Evolutionary conservation across 2,329 filamentous ascomycete genomes (phyloP), one percentile per base, ranked within the genome.

Genomic region (Proliferodiscus dingleyae): DNA sequence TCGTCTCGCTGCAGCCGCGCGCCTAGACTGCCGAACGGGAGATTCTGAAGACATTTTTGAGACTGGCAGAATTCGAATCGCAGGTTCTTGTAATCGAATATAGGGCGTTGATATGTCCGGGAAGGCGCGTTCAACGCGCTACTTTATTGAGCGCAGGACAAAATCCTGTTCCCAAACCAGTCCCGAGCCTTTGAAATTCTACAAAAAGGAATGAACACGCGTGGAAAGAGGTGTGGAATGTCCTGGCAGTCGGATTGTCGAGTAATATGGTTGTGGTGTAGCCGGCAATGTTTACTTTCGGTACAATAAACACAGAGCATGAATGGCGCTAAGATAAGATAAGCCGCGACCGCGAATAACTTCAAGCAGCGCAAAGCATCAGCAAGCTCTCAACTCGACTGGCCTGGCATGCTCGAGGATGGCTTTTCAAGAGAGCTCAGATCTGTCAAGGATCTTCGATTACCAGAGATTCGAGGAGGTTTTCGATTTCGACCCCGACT

Each of bases 381-480:
- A 18, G 9, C 44, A 28, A 21, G 13, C 15, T 32, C 11, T 18
- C 22, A 18, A 23, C 24, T 4, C 18, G 11, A 16, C 7, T 5
- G 22, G 16, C 26, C 13, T 38, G 39, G 34, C 18, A 32, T 32
- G 13, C 29, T n/a, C 16, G 13, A 13, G 10, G 29, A 15, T 32
- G 11, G 13, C 16, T 32, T 13, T 7, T 5, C 24, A 6, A 26
- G 24, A 23, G 19, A 10, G 18, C 23, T 19, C 18, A 10, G 34
- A 37, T 37, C 11, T 18, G 11, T 43, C 38, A 50, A 46, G 37
- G 28, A 85, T 84, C 76, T 71, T 82, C 34, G 74, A 85, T 59
- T 83, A 82, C 63, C 74, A 78, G 19, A 74, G 83, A 28, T 87
- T 87, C 50, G 74, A 85, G 18, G 71, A 77, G 7, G 78, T 89